Conservation (phyloP, 192 early-diverging fungal genomes). For the Funneliformis mosseae region DNA sequence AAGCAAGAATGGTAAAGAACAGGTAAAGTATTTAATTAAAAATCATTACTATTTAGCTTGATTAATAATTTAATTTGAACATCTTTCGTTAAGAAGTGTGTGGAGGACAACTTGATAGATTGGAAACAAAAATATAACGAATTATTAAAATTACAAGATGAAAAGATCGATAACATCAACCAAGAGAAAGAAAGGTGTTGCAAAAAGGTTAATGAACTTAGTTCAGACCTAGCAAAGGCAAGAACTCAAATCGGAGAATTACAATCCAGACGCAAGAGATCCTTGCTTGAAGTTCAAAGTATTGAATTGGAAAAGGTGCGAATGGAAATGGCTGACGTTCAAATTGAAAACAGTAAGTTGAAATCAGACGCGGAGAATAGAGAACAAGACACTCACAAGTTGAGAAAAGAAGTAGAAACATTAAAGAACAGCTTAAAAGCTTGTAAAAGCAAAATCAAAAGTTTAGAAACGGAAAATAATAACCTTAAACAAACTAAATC, state of each 20-base stretch:
- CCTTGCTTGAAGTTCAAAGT: not conserved
- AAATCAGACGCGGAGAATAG: not conserved
- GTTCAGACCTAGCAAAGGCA: conserved; percentile 1
- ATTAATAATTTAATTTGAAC: not conserved
- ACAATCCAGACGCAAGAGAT: not conserved
- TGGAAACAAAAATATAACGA: conserved; percentile 15
- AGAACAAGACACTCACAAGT: not conserved
- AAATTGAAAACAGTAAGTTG: not conserved
- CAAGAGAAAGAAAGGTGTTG: not conserved
- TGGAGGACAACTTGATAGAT: not conserved
- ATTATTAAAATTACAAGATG: not conserved
- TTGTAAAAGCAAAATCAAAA: not conserved
- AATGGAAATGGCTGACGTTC: not conserved
- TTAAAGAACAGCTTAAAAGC: not conserved
- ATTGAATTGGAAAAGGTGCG: not conserved
- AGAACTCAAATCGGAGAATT: not conserved
- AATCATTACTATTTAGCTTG: not conserved
- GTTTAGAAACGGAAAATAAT: not conserved
- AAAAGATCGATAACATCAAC: not conserved
- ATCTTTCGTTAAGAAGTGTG: not conserved
- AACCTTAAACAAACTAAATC: not conserved
- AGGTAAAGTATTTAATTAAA: not conserved
- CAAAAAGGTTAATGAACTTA: not conserved
- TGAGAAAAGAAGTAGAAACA: conserved; percentile 11
- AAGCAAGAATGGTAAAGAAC: not conserved